A percentile compares a stretch with the other conserved stretches of the same genome.
Conservation (phyloP, 495 filamentous ascomycete species). For the Hypoxylon lienhwacheense region DNA sequence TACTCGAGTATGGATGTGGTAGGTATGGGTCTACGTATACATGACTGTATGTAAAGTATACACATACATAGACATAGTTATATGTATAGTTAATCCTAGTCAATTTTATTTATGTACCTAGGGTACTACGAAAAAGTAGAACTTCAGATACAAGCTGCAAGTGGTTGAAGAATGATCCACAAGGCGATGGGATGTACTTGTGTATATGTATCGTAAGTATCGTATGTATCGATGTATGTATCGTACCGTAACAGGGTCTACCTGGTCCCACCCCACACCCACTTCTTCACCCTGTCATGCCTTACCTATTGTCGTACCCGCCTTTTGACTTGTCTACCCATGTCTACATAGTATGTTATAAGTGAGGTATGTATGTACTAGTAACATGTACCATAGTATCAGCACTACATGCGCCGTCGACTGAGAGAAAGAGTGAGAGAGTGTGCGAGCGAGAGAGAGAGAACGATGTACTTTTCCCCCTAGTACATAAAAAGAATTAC, state of each 20-base stretch:
- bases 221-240: slow-evolving; percentile 6
- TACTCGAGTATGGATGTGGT: too few species aligned
- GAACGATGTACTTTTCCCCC: slow-evolving; percentile 27
- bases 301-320: slow-evolving; percentile 33
- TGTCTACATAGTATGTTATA: too few species aligned
- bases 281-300: slow-evolving; percentile 22
- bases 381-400: too few species aligned
- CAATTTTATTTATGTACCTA: slow-evolving; percentile 4
- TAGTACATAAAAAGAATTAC: too few species aligned
- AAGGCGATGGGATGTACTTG: slow-evolving; percentile 31
- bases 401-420: slow-evolving; percentile 23
- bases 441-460: too few species aligned
- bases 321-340: slow-evolving; percentile 29
- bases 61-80: slow-evolving; percentile 1
- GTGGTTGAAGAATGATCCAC: slow-evolving; percentile 27
- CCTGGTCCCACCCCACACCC: slow-evolving; percentile 33
- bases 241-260: slow-evolving; percentile 11
- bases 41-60: not conserved
- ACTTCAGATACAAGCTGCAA: too few species aligned
- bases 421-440: too few species aligned
- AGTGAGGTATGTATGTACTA: slow-evolving; percentile 31
- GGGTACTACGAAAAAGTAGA: too few species aligned
- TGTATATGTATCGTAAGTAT: not conserved
- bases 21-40: not conserved
- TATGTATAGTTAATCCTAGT: slow-evolving; percentile 9